Conservation (phyloP, 2,329 filamentous ascomycete species). For the Teratosphaeria viscida region DNA sequence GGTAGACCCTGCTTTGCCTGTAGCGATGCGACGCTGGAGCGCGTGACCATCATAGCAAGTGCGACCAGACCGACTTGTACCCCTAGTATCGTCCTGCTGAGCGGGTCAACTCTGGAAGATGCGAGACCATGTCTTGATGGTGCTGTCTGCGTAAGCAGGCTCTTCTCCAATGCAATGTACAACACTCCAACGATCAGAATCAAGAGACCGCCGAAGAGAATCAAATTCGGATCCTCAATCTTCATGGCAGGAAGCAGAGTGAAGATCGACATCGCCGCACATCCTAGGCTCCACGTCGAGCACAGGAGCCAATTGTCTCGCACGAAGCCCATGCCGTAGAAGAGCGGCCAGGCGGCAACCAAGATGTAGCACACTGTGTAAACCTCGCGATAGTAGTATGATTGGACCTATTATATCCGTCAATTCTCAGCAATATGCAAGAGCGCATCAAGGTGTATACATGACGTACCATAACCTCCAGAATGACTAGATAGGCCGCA, state of each 20-base stretch:
- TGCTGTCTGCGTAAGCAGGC: conserved; percentile 37
- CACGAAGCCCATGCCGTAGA: conserved; percentile 65
- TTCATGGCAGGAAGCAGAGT: conserved; percentile 84
- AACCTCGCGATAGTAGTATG: conserved; percentile 83
- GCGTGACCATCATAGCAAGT: conserved; percentile 75
- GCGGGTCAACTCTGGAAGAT: conserved; percentile 25
- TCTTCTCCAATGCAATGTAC: conserved; percentile 73
- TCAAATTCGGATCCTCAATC: conserved; percentile 61
- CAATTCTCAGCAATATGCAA: conserved; percentile 1
- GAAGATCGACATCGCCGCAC: conserved; percentile 77
- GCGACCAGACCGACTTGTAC: conserved; percentile 69
- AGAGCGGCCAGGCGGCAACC: conserved; percentile 65
- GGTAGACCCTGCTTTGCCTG: conserved; percentile 79
- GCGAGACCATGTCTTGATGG: conserved; percentile 21
- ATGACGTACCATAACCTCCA: conserved; percentile 57
- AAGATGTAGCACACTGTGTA: conserved; percentile 71
- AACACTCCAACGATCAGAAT: conserved; percentile 68
- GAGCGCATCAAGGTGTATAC: background rate
- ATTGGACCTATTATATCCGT: conserved; percentile 54
- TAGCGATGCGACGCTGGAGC: conserved; percentile 72
- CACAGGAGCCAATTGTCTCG: conserved; percentile 53
- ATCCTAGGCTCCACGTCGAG: conserved; percentile 64
- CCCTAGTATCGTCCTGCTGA: conserved; percentile 53
- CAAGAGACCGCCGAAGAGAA: conserved; percentile 61
- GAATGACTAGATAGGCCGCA: conserved; percentile 58